Percentiles rank a stretch among this genome's conserved stretches.
Conservation (phyloP, 2,329 filamentous ascomycete genomes). For the Canariomyces notabilis region DNA sequence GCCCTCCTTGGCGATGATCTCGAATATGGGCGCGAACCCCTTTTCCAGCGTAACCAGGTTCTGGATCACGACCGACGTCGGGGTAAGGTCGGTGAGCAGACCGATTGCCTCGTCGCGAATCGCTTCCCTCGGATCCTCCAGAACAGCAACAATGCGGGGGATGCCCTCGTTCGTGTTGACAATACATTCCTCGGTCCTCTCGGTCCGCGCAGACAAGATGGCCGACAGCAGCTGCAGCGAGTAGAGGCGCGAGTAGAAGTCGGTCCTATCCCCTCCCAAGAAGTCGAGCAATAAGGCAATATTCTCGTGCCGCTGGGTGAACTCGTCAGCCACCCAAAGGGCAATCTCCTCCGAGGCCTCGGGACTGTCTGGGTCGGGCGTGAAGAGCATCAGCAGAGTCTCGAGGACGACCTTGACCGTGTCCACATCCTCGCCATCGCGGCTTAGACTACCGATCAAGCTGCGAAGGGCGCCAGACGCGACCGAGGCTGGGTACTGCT, state of each 20-base stretch:
- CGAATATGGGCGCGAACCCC: slow-evolving; percentile 82
- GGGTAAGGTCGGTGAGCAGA: slow-evolving; percentile 84
- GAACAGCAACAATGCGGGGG: slow-evolving; percentile 72
- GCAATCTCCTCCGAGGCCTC: slow-evolving; percentile 96
- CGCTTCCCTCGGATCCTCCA: slow-evolving; percentile 82
- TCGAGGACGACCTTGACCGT: slow-evolving; percentile 93
- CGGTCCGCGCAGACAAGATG: slow-evolving; percentile 77
- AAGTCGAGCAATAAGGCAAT: slow-evolving; percentile 86
- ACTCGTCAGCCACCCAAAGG: slow-evolving; percentile 94
- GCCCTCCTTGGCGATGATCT: slow-evolving; percentile 76
- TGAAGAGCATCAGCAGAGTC: slow-evolving; percentile 91
- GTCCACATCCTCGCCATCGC: slow-evolving; percentile 91
- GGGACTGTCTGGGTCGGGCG: slow-evolving; percentile 63
- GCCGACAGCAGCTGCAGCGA: slow-evolving; percentile 83
- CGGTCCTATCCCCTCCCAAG: slow-evolving; percentile 74
- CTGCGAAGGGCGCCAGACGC: slow-evolving; percentile 87
- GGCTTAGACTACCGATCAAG: slow-evolving; percentile 76
- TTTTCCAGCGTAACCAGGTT: slow-evolving; percentile 95
- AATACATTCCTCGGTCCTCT: slow-evolving; percentile 91
- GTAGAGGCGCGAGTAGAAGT: slow-evolving; percentile 90
- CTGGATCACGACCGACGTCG: slow-evolving; percentile 80
- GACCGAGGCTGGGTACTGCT: slow-evolving; percentile 92
- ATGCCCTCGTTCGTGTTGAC: slow-evolving; percentile 85
- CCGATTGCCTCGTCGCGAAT: slow-evolving; percentile 81
- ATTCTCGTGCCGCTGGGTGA: slow-evolving; percentile 96